Evolutionary conservation across 495 filamentous ascomycete genomes (phyloP).

Genomic region (Penicillium fimorum): DNA sequence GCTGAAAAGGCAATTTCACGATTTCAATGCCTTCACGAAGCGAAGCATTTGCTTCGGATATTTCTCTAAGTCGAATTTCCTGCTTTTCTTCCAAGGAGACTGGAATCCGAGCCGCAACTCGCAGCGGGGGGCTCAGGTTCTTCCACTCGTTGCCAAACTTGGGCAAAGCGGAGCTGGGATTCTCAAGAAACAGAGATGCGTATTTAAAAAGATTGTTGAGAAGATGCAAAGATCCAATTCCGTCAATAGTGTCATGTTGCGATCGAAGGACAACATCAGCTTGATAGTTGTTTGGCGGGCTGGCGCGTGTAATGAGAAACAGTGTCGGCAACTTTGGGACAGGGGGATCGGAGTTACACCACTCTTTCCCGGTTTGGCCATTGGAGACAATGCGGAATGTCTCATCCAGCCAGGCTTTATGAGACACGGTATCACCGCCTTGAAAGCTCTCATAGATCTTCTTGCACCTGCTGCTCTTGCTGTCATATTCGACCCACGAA

Average conservation of each 20-base stretch:
- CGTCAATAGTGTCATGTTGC: conserved; percentile 50
- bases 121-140: conserved; percentile 27
- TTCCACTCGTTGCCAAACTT: conserved; percentile 22
- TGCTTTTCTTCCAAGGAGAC: conserved; percentile 6
- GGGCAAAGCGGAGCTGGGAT: conserved; percentile 8
- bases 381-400: conserved; percentile 36
- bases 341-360: conserved; percentile 43
- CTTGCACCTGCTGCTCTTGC: conserved; percentile 25
- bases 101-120: conserved; percentile 25
- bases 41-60: conserved; percentile 14
- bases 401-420: conserved; percentile 31
- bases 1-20: conserved; percentile 20
- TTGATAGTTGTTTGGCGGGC: no score
- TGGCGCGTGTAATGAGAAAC: conserved; percentile 30
- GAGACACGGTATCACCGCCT: no score
- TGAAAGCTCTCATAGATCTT: conserved; percentile 38
- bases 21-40: conserved; percentile 19
- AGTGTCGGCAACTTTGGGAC: conserved; percentile 37
- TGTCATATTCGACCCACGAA: conserved; percentile 32
- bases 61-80: conserved; percentile 9
- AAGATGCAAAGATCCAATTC: conserved; percentile 46
- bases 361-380: conserved; percentile 32
- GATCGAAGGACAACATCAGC: conserved; percentile 43
- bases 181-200: conserved; percentile 15
- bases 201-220: conserved; percentile 25